Evolutionary conservation across 1,284 basidiomycete species (phyloP).

Genomic region (Trametes sp.): DNA sequence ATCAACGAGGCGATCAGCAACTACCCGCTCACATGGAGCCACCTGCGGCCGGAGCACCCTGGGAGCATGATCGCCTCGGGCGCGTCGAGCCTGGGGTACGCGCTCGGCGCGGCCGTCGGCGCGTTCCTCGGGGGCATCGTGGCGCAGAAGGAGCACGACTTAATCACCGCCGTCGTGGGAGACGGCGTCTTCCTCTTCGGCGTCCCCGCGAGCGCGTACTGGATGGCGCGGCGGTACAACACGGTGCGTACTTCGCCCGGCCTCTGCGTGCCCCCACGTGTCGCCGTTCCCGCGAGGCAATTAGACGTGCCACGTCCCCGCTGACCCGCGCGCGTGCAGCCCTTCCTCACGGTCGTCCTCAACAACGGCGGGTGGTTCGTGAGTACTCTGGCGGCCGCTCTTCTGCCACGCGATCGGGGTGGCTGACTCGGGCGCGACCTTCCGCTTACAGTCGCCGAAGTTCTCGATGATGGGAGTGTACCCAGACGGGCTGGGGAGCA

Average conservation of each 20-base stretch:
- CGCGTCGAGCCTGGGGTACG: constrained; percentile 71
- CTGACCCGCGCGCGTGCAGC: constrained; percentile 46
- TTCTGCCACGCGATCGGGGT: not conserved
- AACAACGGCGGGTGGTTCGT: constrained; percentile 79
- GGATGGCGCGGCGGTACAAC: constrained; percentile 73
- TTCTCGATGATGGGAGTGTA: constrained; percentile 71
- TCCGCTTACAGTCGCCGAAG: constrained; percentile 57
- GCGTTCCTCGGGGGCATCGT: constrained; percentile 54
- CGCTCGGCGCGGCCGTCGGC: constrained; percentile 68
- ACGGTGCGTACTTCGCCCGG: constrained; percentile 53
- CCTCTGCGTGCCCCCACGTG: not conserved
- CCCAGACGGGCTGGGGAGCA: constrained; percentile 62
- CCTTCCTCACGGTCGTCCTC: constrained; percentile 72
- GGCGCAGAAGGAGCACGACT: constrained; percentile 49
- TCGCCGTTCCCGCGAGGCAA: not conserved
- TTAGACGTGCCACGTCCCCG: not conserved
- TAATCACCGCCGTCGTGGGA: constrained; percentile 66
- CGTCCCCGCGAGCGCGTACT: constrained; percentile 69
- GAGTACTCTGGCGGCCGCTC: constrained; percentile 26
- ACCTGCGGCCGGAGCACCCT: constrained; percentile 59
- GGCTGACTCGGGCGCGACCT: constrained; percentile 28
- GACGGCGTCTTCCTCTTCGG: constrained; percentile 76
- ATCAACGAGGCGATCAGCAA: constrained; percentile 73
- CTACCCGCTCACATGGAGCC: constrained; percentile 59
- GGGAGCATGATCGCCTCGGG: constrained; percentile 63